These are phyloP conservation scores for Cornus florida DNA, from an alignment of 148 eudicot genomes.

Conservation along the genomic window DNA sequence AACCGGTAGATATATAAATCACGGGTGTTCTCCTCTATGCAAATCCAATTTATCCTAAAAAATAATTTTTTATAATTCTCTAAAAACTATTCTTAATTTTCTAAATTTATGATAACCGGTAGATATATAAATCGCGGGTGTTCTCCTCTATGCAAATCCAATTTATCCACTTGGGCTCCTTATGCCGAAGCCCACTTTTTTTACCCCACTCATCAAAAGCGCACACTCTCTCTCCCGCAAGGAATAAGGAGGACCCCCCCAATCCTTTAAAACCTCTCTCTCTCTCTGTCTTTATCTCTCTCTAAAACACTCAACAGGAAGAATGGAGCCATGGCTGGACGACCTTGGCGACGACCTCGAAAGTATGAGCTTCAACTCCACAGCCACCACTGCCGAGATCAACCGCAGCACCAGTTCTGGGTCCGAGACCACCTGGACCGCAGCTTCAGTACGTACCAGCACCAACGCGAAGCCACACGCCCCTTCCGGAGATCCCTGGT, in stretches of 20 bases:
- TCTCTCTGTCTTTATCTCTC: slow-evolving; percentile 1
- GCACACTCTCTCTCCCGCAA: background rate
- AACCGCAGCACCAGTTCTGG: slow-evolving; percentile 65
- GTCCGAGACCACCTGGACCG: slow-evolving; percentile 59
- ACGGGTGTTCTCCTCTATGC: too few relatives aligned
- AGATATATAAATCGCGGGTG: too few relatives aligned
- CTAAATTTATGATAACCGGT: too few relatives aligned
- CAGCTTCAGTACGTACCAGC: slow-evolving; percentile 26
- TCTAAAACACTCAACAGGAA: background rate
- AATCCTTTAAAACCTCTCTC: background rate
- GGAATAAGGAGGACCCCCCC: background rate
- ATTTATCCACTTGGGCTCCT: too few relatives aligned
- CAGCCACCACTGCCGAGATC: slow-evolving; percentile 44
- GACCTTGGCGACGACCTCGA: slow-evolving; percentile 70
- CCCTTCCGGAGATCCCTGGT: slow-evolving; percentile 40
- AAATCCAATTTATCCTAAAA: too few relatives aligned
- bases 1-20: too few relatives aligned
- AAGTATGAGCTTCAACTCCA: slow-evolving; percentile 83
- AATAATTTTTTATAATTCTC: too few relatives aligned
- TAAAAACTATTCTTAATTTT: too few relatives aligned
- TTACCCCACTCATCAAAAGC: too few relatives aligned
- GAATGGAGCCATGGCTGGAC: slow-evolving; percentile 51
- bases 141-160: too few relatives aligned
- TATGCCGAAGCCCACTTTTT: too few relatives aligned
- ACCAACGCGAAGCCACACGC: slow-evolving; percentile 20